phyloP scores from a whole-genome alignment of 345 rosid genomes.

The Trapa incisa region DNA sequence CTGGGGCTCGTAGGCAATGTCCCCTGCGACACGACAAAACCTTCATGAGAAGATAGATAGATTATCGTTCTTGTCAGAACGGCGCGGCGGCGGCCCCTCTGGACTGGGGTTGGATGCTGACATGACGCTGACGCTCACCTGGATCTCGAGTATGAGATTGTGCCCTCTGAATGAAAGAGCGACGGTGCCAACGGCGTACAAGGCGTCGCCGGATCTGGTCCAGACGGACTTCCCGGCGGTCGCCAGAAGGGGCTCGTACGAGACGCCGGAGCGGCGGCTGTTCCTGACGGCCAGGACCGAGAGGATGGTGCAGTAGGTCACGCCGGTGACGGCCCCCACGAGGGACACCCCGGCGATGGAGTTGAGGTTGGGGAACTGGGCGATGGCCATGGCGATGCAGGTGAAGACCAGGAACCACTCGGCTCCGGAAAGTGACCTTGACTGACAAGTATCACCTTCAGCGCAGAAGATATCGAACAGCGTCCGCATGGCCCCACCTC shows the following conservation, averaged over 20 bases:
- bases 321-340: constrained; percentile 24
- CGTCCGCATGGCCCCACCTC: constrained; percentile 21
- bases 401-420: constrained; percentile 40
- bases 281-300: constrained; percentile 26
- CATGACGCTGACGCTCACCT: constrained; percentile 15
- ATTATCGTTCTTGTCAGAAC: too few relatives aligned
- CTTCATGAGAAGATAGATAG: not conserved
- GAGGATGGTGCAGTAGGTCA: constrained; percentile 21
- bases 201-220: constrained; percentile 8
- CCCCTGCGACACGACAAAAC: constrained; percentile 21
- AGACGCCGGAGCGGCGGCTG: constrained; percentile 12
- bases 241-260: constrained; percentile 6
- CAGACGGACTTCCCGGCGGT: constrained; percentile 8
- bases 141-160: constrained; percentile 55
- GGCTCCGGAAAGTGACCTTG: constrained; percentile 16
- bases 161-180: constrained; percentile 44
- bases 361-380: constrained; percentile 35
- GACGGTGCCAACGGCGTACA: constrained; percentile 34
- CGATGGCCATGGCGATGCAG: constrained; percentile 24
- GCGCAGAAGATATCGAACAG: constrained; percentile 15
- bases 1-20: constrained; percentile 32
- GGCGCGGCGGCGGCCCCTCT: too few relatives aligned
- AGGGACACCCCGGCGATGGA: constrained; percentile 30
- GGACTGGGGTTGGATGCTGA: too few relatives aligned
- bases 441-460: constrained; percentile 5